Evolutionary conservation across 805 yeast genomes (phyloP), one percentile per base, ranked within the genome.

Genomic region (Zygotorulaspora danielsina): DNA sequence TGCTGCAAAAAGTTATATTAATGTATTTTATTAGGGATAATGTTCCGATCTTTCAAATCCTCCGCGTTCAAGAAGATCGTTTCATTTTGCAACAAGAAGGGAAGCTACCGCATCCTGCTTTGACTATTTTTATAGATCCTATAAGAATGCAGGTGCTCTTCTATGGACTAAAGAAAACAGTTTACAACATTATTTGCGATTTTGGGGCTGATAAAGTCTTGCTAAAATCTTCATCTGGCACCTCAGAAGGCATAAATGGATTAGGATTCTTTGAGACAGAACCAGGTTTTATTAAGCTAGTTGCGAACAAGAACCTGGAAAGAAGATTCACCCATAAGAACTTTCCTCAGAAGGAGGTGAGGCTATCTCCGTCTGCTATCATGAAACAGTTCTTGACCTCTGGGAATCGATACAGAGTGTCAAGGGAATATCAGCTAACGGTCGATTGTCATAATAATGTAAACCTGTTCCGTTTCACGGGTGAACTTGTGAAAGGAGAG

Each of bases 391-490:
- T 38, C 19, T 15, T 38, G 33, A 19, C 19, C 2, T 13, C 39
- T 24, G 20, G 22, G 12, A 22, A 10, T 12, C 18, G 18, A 4
- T 8, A 5, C 15, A 12, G 15, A 15, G 9, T 6, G 15, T 15
- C 5, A 5, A 32, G 34, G 16, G 17, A 16, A 22, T 36, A 36
- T 30, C 12, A 11, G 22, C 18, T 27, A 3, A 35, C 25, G 9
- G 34, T 36, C 2, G 39, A 36, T 30, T 36, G 28, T 30, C 6
- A 15, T n/a, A 31, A 22, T 15, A 17, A 21, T 17, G 29, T 36
- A 13, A 29, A 28, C 17, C 8, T 33, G 8, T 12, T 12, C 15
- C 19, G 16, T 20, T 11, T n/a, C 2, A 12, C 34, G n/a, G 15
- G n/a, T 20, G 5, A 19, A 19, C 5, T 4, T 7, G 6, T 6